Conservation (phyloP, 257 asterid genomes). For the Solanum acaule region DNA sequence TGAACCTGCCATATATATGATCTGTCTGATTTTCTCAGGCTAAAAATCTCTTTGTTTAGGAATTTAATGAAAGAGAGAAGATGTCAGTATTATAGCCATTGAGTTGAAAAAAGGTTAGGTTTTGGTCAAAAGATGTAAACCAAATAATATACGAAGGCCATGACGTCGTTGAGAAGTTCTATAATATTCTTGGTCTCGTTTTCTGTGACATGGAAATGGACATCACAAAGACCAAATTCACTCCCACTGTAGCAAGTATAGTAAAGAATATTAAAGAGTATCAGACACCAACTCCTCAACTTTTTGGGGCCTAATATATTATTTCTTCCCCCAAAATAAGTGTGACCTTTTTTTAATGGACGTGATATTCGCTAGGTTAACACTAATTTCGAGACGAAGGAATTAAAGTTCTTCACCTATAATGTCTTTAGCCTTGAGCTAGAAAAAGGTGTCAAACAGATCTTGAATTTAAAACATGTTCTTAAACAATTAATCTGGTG, state of each 20-base stretch:
- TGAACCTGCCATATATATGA: constrained; percentile 4
- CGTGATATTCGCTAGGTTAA: no score
- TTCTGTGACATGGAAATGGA: background rate
- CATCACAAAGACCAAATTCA: background rate
- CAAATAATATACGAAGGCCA: background rate
- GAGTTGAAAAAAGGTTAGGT: background rate
- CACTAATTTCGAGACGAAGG: rapidly evolving
- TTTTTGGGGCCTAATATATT: background rate
- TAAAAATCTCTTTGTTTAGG: background rate
- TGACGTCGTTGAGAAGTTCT: background rate
- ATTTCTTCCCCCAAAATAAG: no score
- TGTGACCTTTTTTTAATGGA: no score
- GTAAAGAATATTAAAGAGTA: background rate
- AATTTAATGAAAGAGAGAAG: background rate
- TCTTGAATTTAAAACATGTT: background rate
- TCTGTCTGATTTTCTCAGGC: background rate
- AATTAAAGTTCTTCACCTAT: background rate
- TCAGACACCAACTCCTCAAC: background rate
- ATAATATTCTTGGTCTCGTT: background rate
- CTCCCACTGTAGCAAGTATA: background rate
- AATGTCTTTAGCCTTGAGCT: background rate
- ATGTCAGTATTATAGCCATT: background rate
- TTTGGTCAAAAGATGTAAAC: background rate
- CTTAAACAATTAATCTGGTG: background rate
- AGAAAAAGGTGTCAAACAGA: background rate